A percentile compares a stretch with the other conserved stretches of the same genome.
phyloP scores from a whole-genome alignment of 768 basidiomycete species.

The Termitomyces sp. region DNA sequence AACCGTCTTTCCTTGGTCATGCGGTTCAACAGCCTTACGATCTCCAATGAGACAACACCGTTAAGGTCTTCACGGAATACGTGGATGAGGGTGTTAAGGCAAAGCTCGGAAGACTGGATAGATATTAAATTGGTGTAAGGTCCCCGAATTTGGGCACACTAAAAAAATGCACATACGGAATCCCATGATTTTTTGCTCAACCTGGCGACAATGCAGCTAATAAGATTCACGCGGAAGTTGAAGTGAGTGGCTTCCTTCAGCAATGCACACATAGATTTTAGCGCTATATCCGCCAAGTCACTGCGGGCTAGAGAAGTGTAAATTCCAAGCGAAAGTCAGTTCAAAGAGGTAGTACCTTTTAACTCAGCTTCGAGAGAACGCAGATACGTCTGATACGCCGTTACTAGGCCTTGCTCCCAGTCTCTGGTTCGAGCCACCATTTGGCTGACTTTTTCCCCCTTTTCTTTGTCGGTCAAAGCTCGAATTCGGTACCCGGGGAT shows the following conservation, averaged over 20 bases:
- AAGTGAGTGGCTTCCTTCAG: conserved; percentile 86
- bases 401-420: conserved; percentile 92
- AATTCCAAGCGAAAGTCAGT: neutral
- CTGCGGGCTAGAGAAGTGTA: conserved; percentile 46
- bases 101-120: conserved; percentile 78
- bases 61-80: conserved; percentile 84
- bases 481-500: conserved; percentile 97
- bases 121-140: conserved; percentile 6
- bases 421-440: conserved; percentile 87
- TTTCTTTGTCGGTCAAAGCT: conserved; percentile 84
- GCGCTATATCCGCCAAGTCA: conserved; percentile 61
- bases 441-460: conserved; percentile 90
- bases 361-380: conserved; percentile 81
- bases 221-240: conserved; percentile 93
- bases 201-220: conserved; percentile 79
- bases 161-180: conserved; percentile 48
- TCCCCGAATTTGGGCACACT: conserved; percentile 3
- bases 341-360: conserved; percentile 55
- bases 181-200: conserved; percentile 90
- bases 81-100: conserved; percentile 73
- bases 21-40: conserved; percentile 86
- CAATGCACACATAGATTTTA: conserved; percentile 87
- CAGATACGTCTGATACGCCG: conserved; percentile 86
- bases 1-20: conserved; percentile 95
- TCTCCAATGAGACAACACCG: conserved; percentile 79